Base-by-base conservation (phyloP, 2,329 filamentous ascomycete species). In the Fusarium sp. region DNA sequence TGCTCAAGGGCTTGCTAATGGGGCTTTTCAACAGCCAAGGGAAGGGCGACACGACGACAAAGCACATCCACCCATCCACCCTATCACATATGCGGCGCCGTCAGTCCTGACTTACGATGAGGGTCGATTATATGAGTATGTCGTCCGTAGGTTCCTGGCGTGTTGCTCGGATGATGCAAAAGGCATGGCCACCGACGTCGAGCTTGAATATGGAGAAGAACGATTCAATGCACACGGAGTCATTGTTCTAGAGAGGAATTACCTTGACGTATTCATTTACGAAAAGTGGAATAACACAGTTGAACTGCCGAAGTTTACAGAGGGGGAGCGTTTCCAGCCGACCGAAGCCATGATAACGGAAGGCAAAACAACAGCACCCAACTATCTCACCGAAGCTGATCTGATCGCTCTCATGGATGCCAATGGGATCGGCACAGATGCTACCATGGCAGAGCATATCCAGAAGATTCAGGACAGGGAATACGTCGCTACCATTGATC, bases 381-480 rank as follows among this genome's bases (percentile, higher is more conserved):
- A 87, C 23, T 98, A 97, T 78, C 86, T 99, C 31, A 98, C 96
- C 0, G 96, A 99, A 78, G 95, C 96, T 1, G 96, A 99, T 78
- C 86, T 99, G 28, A 97, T 99, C 77, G 92, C 92, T 4, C 87
- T 99, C 11, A 99, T 99, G 96, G 96, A 99, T 82, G 95, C 94
- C 46, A 99, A 99, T 78, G 96, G 96, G 3, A 99, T 99, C 70
- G 96, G 96, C 12, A 99, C 96, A 10, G 96, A 99, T 82, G 96
- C 96, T 7, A 99, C 96, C 1, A 99, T 99, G 96, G 96, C 96
- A 0, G 96, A 99, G 75, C 96, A 99, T 78, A 99, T 99, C 75
- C 90, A 93, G 63, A 99, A 95, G 81, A 97, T 99, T 74, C 94
- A 98, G 80, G 90, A 95, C 62, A 87, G 96, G 64, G 87, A 95